Base-by-base conservation (phyloP, 495 filamentous ascomycete genomes). In the Viridothelium virens region DNA sequence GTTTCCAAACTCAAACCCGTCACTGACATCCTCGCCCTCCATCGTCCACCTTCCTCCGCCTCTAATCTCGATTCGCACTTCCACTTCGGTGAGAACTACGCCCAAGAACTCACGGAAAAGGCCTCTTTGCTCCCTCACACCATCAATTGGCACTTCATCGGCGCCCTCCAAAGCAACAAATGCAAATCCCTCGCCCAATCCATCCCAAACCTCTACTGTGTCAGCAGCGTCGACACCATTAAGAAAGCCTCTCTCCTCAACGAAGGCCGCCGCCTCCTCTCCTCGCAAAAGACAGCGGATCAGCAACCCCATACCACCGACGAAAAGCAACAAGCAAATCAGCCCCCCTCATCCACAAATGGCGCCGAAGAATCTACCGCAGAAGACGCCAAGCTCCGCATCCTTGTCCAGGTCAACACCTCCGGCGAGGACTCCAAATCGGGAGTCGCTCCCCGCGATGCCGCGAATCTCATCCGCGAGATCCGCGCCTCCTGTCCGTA, bases 71-170 rank as follows among this genome's bases (percentile, higher is more conserved):
- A 69, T 53, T 68, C 74, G 0, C 92, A 96, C 50, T 70, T 80
- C 62, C 91, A 97, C 77, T 97, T 97, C 76, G 94, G 94, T 68
- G 94, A 98, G 78, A 98, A 98, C 79, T 98, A 98, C 80, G 82
- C 89, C 14, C 92, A 97, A 75, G 94, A 98, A 74, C 86, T 98
- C 50, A 79, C 84, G 62, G 86, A 93, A 75, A 98, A 98, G 78
- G 89, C 92, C 11, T 79, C 83, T 10, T 71, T 91, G 25, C 84
- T 97, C 4, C 94, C 94, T 0, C 71, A 74, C n/a, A 82, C 79
- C 25, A 89, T 98, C 65, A 81, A 83, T 64, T 98, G 94, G 94
- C 94, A 98, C 73, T 96, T 97, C 75, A 97, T 97, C 76, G 94
- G 94, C 63, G 89, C 87, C 0, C 77, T 98, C 47, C 92, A 97